Evolutionary conservation across 2,329 filamentous ascomycete genomes (phyloP).

Genomic region (Rhynchosporium agropyri): DNA sequence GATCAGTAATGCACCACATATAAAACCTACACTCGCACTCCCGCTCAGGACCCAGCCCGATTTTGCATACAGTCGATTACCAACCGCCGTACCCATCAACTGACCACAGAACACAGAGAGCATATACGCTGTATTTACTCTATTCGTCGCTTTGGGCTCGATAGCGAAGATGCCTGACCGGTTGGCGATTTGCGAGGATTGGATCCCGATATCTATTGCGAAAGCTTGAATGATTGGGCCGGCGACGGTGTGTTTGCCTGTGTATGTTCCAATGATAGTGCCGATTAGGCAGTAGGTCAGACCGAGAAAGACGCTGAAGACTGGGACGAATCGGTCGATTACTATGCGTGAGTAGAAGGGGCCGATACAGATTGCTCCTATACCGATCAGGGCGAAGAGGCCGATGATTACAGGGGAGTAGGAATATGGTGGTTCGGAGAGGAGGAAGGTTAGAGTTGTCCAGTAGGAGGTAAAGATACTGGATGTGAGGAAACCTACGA

Average conservation of each 20-base stretch:
- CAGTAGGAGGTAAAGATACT: conserved; percentile 68
- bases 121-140: conserved; percentile 85
- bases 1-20: conserved; percentile 51
- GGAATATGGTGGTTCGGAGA: conserved; percentile 69
- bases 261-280: conserved; percentile 68
- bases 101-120: conserved; percentile 74
- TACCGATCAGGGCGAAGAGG: conserved; percentile 76
- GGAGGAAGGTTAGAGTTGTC: conserved; percentile 79
- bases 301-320: conserved; percentile 68
- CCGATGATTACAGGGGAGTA: conserved; percentile 72
- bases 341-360: conserved; percentile 71
- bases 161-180: conserved; percentile 70
- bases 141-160: conserved; percentile 70
- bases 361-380: conserved; percentile 66
- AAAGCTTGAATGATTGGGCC: conserved; percentile 75
- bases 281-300: conserved; percentile 61
- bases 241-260: conserved; percentile 65
- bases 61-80: conserved; percentile 56
- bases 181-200: conserved; percentile 75
- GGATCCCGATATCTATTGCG: conserved; percentile 70
- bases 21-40: conserved; percentile 58
- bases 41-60: conserved; percentile 60
- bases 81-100: conserved; percentile 67
- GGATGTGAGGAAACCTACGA: conserved; percentile 65
- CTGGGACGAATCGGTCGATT: conserved; percentile 70